A percentile compares a stretch with the other conserved stretches of the same genome.
Conservation (phyloP, 2,329 filamentous ascomycete species). For the Ascochyta rabiei region DNA sequence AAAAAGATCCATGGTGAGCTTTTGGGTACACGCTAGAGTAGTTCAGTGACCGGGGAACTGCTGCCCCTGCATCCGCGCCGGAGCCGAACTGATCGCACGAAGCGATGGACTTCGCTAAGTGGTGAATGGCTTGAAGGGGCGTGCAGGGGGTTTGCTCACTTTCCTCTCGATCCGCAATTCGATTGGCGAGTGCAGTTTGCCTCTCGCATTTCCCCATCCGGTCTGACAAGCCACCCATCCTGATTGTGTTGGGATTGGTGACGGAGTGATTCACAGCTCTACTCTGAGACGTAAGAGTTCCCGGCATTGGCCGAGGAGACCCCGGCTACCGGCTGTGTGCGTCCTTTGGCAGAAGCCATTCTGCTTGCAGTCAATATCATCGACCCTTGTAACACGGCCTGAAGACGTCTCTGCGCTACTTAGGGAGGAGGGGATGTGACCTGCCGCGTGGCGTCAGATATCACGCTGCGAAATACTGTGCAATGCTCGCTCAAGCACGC, state of each 20-base stretch:
- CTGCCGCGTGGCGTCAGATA: neutral
- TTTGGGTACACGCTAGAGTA: slow-evolving; percentile 27
- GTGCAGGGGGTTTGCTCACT: slow-evolving; percentile 27
- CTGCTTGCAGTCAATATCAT: slow-evolving; percentile 4
- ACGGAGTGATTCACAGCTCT: slow-evolving; percentile 11
- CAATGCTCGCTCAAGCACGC: neutral
- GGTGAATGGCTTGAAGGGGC: slow-evolving; percentile 36
- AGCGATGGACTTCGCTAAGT: slow-evolving; percentile 30
- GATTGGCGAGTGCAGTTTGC: slow-evolving; percentile 41
- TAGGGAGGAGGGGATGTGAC: neutral
- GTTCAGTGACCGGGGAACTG: slow-evolving; percentile 35
- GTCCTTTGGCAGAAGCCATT: slow-evolving; percentile 10
- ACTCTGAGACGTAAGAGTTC: slow-evolving; percentile 6
- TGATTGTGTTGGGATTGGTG: slow-evolving; percentile 21
- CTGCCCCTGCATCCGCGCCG: slow-evolving; percentile 39
- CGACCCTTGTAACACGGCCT: slow-evolving; percentile 1
- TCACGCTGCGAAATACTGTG: neutral
- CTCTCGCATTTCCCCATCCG: slow-evolving; percentile 25
- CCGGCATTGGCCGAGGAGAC: slow-evolving; percentile 20
- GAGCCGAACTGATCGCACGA: slow-evolving; percentile 26
- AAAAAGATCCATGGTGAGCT: slow-evolving; percentile 26
- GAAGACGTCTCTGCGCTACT: neutral
- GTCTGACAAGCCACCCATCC: slow-evolving; percentile 15
- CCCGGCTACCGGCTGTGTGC: slow-evolving; percentile 2
- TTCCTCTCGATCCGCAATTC: slow-evolving; percentile 34